These are phyloP conservation scores for Linanthus parryae DNA, from an alignment of 148 eudicot genomes.

Conservation along the genomic window DNA sequence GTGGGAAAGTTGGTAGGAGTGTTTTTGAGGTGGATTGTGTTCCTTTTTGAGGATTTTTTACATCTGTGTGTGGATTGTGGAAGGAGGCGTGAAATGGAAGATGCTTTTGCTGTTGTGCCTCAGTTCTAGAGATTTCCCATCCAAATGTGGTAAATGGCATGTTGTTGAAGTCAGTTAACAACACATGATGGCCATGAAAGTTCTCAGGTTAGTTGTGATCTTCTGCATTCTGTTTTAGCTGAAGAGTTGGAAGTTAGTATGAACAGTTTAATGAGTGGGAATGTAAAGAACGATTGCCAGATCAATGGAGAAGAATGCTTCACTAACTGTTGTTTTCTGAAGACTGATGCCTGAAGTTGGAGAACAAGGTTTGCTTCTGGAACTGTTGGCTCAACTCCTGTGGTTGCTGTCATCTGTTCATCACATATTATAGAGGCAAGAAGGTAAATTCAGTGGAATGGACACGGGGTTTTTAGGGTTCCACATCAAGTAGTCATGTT, in stretches of 20 bases:
- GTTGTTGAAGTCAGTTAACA: slow-evolving; percentile 38
- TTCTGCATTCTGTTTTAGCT: slow-evolving; percentile 35
- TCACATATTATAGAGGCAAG: slow-evolving; percentile 54
- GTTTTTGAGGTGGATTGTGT: slow-evolving; percentile 49
- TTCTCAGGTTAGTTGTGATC: slow-evolving; percentile 48
- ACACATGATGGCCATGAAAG: slow-evolving; percentile 64
- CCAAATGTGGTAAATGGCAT: slow-evolving; percentile 31
- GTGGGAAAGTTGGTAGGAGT: slow-evolving; percentile 29
- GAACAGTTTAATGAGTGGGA: slow-evolving; percentile 14
- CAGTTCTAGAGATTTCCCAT: slow-evolving; percentile 39
- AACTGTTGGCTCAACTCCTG: slow-evolving; percentile 57
- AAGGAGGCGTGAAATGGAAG: slow-evolving; percentile 60
- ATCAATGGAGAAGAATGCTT: slow-evolving; percentile 38
- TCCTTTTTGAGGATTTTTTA: slow-evolving; percentile 48
- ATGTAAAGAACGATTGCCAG: slow-evolving; percentile 23
- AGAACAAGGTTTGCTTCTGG: slow-evolving; percentile 30
- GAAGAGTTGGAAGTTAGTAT: slow-evolving; percentile 35
- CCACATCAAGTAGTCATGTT: slow-evolving; percentile 58
- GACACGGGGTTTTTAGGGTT: slow-evolving; percentile 57
- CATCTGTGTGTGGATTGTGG: slow-evolving; percentile 48
- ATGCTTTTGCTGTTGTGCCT: slow-evolving; percentile 44
- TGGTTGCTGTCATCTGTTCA: slow-evolving; percentile 45
- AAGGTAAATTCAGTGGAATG: slow-evolving; percentile 56
- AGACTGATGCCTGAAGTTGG: slow-evolving; percentile 45
- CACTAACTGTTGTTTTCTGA: slow-evolving; percentile 32